phyloP scores from a whole-genome alignment of 1,284 basidiomycete genomes.

The Malassezia psittaci region DNA sequence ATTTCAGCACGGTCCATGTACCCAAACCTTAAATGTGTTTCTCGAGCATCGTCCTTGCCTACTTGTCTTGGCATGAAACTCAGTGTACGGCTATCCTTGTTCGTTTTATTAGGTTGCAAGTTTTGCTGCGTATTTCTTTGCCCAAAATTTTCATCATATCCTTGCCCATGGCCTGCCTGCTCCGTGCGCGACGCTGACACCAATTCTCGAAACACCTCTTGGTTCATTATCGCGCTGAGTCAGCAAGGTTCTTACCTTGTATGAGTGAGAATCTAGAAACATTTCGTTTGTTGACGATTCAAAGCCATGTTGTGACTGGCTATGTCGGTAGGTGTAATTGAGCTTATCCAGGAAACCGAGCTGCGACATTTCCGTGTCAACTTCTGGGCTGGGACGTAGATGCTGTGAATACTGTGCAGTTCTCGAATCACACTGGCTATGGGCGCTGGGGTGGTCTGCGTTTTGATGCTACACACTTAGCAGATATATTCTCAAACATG shows the following conservation, averaged over 20 bases:
- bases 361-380: slow-evolving; percentile 88
- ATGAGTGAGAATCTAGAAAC: slow-evolving; percentile 2
- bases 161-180: background rate
- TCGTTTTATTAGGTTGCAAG: no score
- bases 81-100: no score
- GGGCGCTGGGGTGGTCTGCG: slow-evolving; percentile 49
- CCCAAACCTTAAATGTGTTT: background rate
- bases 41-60: background rate
- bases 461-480: slow-evolving; percentile 48
- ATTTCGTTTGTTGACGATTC: slow-evolving; percentile 55
- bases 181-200: slow-evolving; percentile 12
- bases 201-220: slow-evolving; percentile 31
- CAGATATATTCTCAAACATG: slow-evolving; percentile 45
- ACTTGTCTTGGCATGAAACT: background rate
- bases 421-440: slow-evolving; percentile 72
- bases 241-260: background rate
- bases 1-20: slow-evolving; percentile 27
- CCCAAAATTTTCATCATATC: slow-evolving; percentile 1
- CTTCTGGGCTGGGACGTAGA: slow-evolving; percentile 92
- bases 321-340: slow-evolving; percentile 67
- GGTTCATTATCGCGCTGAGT: slow-evolving; percentile 26
- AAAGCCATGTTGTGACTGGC: slow-evolving; percentile 86
- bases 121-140: background rate
- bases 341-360: slow-evolving; percentile 56
- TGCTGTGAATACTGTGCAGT: slow-evolving; percentile 81